phyloP scores from a whole-genome alignment of 352 stramenopile species.

The Elongisporangium anandrum region DNA sequence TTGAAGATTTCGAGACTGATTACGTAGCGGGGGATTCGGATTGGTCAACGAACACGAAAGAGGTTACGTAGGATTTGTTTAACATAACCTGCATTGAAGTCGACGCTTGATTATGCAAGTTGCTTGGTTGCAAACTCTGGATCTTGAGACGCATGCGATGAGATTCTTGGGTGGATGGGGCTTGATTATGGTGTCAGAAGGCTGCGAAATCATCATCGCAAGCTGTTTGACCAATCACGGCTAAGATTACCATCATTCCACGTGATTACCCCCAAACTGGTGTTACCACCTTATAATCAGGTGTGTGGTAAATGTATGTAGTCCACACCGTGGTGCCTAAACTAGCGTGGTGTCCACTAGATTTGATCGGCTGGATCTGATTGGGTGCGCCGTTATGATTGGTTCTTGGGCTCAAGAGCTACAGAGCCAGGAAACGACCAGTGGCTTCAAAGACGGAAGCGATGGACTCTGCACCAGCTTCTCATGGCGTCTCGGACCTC shows the following conservation, averaged over 20 bases:
- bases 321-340: background rate
- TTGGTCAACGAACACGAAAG: background rate
- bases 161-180: background rate
- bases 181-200: background rate
- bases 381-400: background rate
- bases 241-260: background rate
- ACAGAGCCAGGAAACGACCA: background rate
- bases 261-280: background rate
- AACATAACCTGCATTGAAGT: background rate
- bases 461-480: background rate
- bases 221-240: background rate
- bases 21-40: background rate
- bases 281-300: background rate
- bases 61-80: background rate
- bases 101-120: too few relatives aligned
- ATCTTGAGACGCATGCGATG: background rate
- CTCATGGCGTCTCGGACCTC: conserved; percentile 30
- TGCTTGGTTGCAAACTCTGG: too few relatives aligned
- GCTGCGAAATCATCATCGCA: background rate
- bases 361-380: background rate
- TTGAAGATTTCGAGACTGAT: background rate
- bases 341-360: background rate
- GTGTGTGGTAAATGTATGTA: too few relatives aligned
- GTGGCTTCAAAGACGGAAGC: background rate
- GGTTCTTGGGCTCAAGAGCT: background rate